Percentiles rank a stretch among this genome's conserved stretches.
Evolutionary conservation across 31 red algal genomes (phyloP).

Genomic region (Bonnemaisonia californica): DNA sequence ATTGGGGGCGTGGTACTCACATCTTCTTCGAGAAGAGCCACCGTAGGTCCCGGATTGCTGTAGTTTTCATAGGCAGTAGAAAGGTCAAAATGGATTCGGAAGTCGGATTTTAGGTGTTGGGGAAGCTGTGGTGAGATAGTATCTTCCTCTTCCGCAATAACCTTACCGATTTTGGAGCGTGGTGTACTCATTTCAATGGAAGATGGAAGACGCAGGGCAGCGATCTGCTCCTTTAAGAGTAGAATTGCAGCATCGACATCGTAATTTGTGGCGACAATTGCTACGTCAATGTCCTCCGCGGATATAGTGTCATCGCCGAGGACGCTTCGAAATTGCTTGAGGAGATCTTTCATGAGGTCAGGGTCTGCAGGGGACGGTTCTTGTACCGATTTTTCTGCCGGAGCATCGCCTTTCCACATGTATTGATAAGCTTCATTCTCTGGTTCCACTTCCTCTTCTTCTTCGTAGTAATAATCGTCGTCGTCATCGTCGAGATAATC

Average conservation of each 20-base stretch:
- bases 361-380: neutral
- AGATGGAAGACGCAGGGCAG: neutral
- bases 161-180: neutral
- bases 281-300: conserved; percentile 11
- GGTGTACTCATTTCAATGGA: neutral
- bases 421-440: conserved; percentile 37
- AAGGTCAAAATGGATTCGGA: neutral
- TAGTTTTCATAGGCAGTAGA: neutral
- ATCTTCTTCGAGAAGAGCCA: neutral
- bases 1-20: neutral
- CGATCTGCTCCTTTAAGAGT: neutral
- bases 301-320: conserved; percentile 25
- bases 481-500: conserved; percentile 67
- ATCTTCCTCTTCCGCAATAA: neutral
- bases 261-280: conserved; percentile 23
- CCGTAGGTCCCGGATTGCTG: neutral
- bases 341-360: neutral
- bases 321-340: conserved; percentile 7
- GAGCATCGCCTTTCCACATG: neutral
- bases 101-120: neutral
- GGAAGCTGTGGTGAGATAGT: neutral
- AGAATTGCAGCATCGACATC: conserved; percentile 45
- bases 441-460: conserved; percentile 42
- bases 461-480: conserved; percentile 38
- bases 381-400: neutral